phyloP scores from a whole-genome alignment of 2,329 filamentous ascomycete genomes.

The Chaetothyriales sp. region DNA sequence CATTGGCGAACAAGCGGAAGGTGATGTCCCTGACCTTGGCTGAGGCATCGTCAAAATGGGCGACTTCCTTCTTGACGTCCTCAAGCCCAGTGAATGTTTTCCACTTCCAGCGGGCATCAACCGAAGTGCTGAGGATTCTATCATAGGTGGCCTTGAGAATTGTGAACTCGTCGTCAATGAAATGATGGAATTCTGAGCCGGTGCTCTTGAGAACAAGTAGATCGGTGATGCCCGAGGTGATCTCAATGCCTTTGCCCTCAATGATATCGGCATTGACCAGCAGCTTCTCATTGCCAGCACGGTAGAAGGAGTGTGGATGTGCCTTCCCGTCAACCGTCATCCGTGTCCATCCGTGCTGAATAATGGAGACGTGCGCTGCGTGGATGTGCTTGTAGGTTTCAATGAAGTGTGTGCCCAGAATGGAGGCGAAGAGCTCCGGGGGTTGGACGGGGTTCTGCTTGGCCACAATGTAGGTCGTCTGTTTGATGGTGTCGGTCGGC shows the following conservation, averaged over 20 bases:
- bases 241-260: slow-evolving; percentile 52
- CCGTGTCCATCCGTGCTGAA: slow-evolving; percentile 81
- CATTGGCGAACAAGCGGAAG: slow-evolving; percentile 78
- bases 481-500: slow-evolving; percentile 95
- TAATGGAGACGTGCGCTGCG: slow-evolving; percentile 63
- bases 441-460: slow-evolving; percentile 86
- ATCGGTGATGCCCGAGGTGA: slow-evolving; percentile 64
- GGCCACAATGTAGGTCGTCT: slow-evolving; percentile 87
- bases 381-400: slow-evolving; percentile 78
- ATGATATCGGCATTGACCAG: slow-evolving; percentile 59
- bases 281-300: slow-evolving; percentile 77
- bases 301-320: slow-evolving; percentile 88
- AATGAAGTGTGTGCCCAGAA: slow-evolving; percentile 77
- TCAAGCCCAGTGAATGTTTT: slow-evolving; percentile 49
- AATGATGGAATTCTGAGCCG: slow-evolving; percentile 88
- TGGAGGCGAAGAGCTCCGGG: slow-evolving; percentile 78
- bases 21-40: slow-evolving; percentile 65
- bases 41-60: slow-evolving; percentile 67
- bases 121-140: slow-evolving; percentile 84
- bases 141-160: slow-evolving; percentile 84
- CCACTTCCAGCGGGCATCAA: slow-evolving; percentile 81
- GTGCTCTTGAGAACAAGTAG: slow-evolving; percentile 91
- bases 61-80: slow-evolving; percentile 49
- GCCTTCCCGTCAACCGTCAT: slow-evolving; percentile 74
- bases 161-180: slow-evolving; percentile 84